Evolutionary conservation across 305 asterid species (phyloP).

Genomic region (Ajuga reptans): DNA sequence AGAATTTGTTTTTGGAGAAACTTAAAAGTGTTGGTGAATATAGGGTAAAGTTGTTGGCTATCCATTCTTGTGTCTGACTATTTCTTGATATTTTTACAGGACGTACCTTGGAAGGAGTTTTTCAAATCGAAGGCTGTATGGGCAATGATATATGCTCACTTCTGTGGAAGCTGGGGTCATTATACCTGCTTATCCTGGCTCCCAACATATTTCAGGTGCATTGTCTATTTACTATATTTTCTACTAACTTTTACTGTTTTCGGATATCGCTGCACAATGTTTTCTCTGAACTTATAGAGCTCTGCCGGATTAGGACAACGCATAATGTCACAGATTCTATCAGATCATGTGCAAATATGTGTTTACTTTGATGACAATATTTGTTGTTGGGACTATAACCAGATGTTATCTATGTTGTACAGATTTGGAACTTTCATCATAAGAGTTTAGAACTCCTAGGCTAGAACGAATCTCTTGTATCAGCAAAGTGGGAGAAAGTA

Average conservation of each 20-base stretch:
- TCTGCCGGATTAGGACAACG: neutral
- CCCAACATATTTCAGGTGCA: conserved; percentile 93
- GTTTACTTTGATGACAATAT: neutral
- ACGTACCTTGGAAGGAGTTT: conserved; percentile 87
- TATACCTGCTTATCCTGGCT: conserved; percentile 93
- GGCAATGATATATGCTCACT: conserved; percentile 98
- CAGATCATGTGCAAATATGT: neutral
- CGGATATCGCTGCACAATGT: neutral
- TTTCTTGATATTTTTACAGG: conserved; percentile 40
- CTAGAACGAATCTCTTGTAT: neutral
- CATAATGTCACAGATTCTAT: neutral
- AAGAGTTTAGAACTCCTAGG: neutral
- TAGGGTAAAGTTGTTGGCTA: neutral
- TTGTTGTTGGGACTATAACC: neutral
- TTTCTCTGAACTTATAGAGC: conserved; percentile 10
- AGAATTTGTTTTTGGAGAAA: neutral
- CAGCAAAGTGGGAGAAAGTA: neutral
- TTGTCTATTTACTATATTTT: conserved; percentile 1
- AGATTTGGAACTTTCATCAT: neutral
- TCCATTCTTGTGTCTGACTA: conserved; percentile 7
- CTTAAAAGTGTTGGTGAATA: conserved; percentile 8
- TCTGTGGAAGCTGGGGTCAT: conserved; percentile 99
- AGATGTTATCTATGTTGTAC: neutral
- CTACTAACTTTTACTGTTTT: neutral
- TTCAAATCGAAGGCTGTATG: conserved; percentile 86